Evolutionary conservation across 805 yeast genomes (phyloP), one percentile per base, ranked within the genome.

Genomic region (Myxozyma mucilagina): DNA sequence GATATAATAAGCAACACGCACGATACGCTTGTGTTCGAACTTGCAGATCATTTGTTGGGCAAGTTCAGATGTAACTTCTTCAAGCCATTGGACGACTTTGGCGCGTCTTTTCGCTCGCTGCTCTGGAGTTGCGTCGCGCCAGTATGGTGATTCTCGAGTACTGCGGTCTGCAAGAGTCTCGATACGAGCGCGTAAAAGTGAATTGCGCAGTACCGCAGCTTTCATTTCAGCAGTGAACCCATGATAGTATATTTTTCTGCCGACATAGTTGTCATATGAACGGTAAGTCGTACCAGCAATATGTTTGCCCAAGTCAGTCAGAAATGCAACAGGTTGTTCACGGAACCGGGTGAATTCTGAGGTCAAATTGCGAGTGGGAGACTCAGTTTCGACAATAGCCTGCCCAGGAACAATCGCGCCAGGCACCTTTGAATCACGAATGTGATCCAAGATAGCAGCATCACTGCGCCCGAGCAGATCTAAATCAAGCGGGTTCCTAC

Each of bases 221-320:
- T 60, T 56, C 59, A 75, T 64, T 16, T 67, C 58, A 39, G 71
- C 75, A 6, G 70, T 59, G 64, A 74, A 67, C 6, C 74, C 73
- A 14, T 71, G 69, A 56, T 67, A 68, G 64, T 60, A 76, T 42
- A 76, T 64, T 38, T 61, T 68, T 50, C 72, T 70, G 34, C 80
- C 80, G 24, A 72, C 70, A 59, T 74, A 76, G 43, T 71, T 66
- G 47, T 75, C 71, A 63, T 74, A 77, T 14, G 74, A 73, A 31
- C 79, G 71, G 72, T 77, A 77, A 16, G 70, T 67, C 8, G 72
- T 63, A 20, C 79, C 78, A 7, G 67, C 53, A 45, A 73, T 65
- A 53, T 70, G 73, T 45, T 68, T 68, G 24, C 68, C 70, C 16
- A 74, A 51, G 10, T 71, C 71, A 43, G 68, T 66, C 50, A 75